Percentiles rank a stretch among this genome's conserved stretches.
phyloP scores from a whole-genome alignment of 352 stramenopile genomes.

The Blastocystis hominis region DNA sequence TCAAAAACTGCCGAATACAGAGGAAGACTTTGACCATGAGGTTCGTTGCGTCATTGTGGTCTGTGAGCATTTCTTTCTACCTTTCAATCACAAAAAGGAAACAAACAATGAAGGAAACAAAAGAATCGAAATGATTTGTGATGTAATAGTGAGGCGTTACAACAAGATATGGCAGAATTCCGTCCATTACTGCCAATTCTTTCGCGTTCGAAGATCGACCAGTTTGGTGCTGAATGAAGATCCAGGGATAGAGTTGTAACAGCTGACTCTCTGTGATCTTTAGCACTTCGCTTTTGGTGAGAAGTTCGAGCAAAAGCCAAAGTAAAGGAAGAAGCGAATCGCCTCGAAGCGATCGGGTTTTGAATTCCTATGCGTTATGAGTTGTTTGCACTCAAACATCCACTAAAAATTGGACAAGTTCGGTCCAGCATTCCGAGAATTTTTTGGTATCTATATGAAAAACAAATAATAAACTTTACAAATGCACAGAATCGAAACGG shows the following conservation, averaged over 20 bases:
- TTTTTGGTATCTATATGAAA: background rate
- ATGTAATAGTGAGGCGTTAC: constrained; percentile 8
- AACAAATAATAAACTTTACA: background rate
- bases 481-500: background rate
- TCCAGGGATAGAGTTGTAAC: background rate
- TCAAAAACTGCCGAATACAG: background rate
- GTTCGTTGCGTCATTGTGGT: background rate
- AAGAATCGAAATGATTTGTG: background rate
- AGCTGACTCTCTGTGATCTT: background rate
- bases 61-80: constrained; percentile 13
- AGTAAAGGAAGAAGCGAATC: background rate
- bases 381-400: background rate
- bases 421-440: background rate
- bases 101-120: background rate
- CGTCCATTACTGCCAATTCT: background rate
- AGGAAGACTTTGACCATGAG: background rate
- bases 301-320: background rate
- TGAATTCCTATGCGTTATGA: background rate
- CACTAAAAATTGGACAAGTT: background rate
- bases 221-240: background rate
- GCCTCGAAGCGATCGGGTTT: background rate
- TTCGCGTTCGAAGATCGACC: background rate
- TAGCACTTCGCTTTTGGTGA: background rate
- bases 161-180: background rate
- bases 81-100: background rate